Conservation (phyloP, 768 basidiomycete genomes). For the Termitomyces sp. region DNA sequence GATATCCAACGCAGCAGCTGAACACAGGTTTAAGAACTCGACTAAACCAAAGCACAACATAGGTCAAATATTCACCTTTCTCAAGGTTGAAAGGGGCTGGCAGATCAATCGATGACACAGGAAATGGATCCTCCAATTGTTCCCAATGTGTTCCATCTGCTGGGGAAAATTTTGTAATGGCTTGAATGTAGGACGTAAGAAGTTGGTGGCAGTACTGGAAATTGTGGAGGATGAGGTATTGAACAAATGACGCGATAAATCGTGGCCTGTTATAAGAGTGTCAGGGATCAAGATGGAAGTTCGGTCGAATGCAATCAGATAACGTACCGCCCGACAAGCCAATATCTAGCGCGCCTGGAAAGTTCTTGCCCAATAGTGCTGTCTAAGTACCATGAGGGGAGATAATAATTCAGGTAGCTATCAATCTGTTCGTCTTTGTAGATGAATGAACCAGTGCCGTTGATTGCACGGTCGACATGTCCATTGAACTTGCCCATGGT, state of each 20-base stretch:
- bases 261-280: background rate
- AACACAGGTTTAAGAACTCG: background rate
- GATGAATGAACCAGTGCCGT: background rate
- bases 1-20: background rate
- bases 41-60: background rate
- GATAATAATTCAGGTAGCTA: background rate
- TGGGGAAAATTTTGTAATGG: background rate
- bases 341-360: background rate
- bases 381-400: background rate
- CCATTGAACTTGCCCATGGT: background rate
- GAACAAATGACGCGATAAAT: background rate
- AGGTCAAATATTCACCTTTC: background rate
- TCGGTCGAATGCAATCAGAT: background rate
- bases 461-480: background rate
- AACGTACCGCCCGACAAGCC: slow-evolving; percentile 2
- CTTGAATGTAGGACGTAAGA: background rate
- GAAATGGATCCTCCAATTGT: background rate
- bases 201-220: background rate
- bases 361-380: background rate
- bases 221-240: background rate
- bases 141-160: slow-evolving; percentile 1
- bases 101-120: too few species aligned
- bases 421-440: background rate
- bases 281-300: background rate
- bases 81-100: background rate